Percentiles rank a stretch among this genome's conserved stretches.
Evolutionary conservation across 306 rosid genomes (phyloP).

Genomic region (Glycine soja): DNA sequence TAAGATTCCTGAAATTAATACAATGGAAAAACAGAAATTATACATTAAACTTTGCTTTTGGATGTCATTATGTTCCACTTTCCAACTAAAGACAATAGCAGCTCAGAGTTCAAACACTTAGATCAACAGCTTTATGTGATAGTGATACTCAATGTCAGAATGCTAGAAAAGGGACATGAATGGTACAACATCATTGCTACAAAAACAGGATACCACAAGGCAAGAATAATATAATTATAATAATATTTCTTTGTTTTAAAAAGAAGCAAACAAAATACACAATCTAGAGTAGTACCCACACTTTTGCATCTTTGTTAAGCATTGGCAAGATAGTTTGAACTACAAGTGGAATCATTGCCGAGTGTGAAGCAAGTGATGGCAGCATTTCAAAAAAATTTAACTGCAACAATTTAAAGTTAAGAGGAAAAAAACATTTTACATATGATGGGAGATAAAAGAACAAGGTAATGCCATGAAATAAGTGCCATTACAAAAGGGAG

Average conservation of each 20-base stretch:
- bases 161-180: conserved; percentile 30
- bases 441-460: conserved; percentile 33
- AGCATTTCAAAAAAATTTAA: conserved; percentile 77
- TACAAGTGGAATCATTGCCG: conserved; percentile 85
- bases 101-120: conserved; percentile 34
- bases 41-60: not conserved
- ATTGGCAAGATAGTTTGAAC: conserved; percentile 90
- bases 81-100: conserved; percentile 23
- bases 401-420: conserved; percentile 60
- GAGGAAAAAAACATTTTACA: conserved; percentile 34
- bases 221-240: conserved; percentile 32
- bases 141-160: not conserved
- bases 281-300: conserved; percentile 61
- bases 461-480: conserved; percentile 32
- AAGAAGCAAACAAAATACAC: conserved; percentile 25
- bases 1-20: conserved; percentile 33
- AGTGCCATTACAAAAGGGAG: conserved; percentile 41
- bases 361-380: conserved; percentile 89
- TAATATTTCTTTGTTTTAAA: conserved; percentile 5
- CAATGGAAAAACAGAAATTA: conserved; percentile 19
- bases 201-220: conserved; percentile 35
- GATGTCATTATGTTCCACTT: conserved; percentile 33
- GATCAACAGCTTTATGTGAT: conserved; percentile 14
- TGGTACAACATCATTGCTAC: conserved; percentile 13
- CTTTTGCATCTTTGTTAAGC: conserved; percentile 80